phyloP scores from a whole-genome alignment of 2,329 filamentous ascomycete species.

The Epichloe festucae region DNA sequence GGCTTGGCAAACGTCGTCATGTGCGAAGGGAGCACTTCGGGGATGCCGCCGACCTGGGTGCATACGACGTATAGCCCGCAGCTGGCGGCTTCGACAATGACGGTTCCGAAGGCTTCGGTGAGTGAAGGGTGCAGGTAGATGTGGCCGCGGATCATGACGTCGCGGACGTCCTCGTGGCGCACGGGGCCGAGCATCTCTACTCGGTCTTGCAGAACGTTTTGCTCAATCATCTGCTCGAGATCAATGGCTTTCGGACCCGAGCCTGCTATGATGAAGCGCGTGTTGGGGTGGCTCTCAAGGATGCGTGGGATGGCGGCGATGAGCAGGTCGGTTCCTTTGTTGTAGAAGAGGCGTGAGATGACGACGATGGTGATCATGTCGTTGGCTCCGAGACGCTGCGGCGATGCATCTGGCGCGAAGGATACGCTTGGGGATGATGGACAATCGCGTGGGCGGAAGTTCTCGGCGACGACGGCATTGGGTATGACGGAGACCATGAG shows the following conservation, averaged over 20 bases:
- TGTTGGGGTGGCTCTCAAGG: conserved; percentile 76
- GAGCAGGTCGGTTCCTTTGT: conserved; percentile 95
- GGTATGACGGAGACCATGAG: conserved; percentile 97
- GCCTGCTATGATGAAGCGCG: conserved; percentile 92
- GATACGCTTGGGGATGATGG: conserved; percentile 19
- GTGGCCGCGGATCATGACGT: conserved; percentile 94
- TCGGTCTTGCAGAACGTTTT: conserved; percentile 83
- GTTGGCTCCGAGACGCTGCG: conserved; percentile 61
- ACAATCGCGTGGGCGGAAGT: conserved; percentile 60
- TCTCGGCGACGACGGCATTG: conserved; percentile 92
- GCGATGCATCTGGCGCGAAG: conserved; percentile 36
- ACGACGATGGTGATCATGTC: conserved; percentile 94
- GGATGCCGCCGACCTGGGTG: conserved; percentile 91
- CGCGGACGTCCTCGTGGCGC: conserved; percentile 88
- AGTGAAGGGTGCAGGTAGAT: conserved; percentile 93
- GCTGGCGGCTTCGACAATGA: conserved; percentile 92
- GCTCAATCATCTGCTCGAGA: conserved; percentile 94
- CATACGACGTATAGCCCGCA: conserved; percentile 95
- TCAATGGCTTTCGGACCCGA: conserved; percentile 96
- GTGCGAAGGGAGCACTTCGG: conserved; percentile 85
- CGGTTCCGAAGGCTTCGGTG: conserved; percentile 94
- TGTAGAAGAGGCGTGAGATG: conserved; percentile 94
- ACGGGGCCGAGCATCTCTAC: conserved; percentile 87
- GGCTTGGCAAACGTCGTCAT: conserved; percentile 98
- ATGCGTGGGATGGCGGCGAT: conserved; percentile 92